A percentile compares a stretch with the other conserved stretches of the same genome.
Evolutionary conservation across 129 eudicot species (phyloP).

Genomic region (Pulicaria dysenterica): DNA sequence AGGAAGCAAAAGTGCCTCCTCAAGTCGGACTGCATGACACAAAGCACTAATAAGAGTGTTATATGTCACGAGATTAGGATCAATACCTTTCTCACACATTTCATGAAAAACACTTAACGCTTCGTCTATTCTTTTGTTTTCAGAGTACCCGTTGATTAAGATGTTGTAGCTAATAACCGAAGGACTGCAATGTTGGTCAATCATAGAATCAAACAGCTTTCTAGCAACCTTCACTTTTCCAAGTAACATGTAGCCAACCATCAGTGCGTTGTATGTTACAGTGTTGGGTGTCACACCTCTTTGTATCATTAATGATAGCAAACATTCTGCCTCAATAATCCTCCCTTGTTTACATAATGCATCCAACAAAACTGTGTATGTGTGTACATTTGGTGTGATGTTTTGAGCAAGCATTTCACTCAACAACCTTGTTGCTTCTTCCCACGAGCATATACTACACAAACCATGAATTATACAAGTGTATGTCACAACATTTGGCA

Average conservation of each 20-base stretch:
- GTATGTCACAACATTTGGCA: constrained; percentile 39
- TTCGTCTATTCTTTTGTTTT: constrained; percentile 22
- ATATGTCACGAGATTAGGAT: constrained; percentile 29
- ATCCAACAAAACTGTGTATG: constrained; percentile 25
- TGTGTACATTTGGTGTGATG: constrained; percentile 31
- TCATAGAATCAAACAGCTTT: constrained; percentile 36
- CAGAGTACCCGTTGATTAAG: constrained; percentile 34
- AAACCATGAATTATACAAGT: constrained; percentile 36
- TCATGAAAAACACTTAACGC: constrained; percentile 35
- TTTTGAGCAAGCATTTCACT: constrained; percentile 32
- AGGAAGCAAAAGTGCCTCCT: constrained; percentile 34
- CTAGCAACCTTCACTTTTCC: constrained; percentile 34
- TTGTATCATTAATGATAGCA: constrained; percentile 32
- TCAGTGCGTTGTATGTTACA: constrained; percentile 30
- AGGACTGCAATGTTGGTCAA: constrained; percentile 19
- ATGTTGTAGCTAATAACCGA: constrained; percentile 35
- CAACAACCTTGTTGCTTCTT: constrained; percentile 32
- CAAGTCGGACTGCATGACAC: constrained; percentile 27
- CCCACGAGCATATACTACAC: constrained; percentile 31
- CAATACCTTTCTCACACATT: constrained; percentile 31
- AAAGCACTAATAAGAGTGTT: constrained; percentile 33
- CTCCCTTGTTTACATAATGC: constrained; percentile 37
- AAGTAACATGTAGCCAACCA: constrained; percentile 32
- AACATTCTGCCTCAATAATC: constrained; percentile 31
- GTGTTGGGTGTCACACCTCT: constrained; percentile 37